Conservation (phyloP, 2,329 filamentous ascomycete species). For the Alternaria ethzedia region DNA sequence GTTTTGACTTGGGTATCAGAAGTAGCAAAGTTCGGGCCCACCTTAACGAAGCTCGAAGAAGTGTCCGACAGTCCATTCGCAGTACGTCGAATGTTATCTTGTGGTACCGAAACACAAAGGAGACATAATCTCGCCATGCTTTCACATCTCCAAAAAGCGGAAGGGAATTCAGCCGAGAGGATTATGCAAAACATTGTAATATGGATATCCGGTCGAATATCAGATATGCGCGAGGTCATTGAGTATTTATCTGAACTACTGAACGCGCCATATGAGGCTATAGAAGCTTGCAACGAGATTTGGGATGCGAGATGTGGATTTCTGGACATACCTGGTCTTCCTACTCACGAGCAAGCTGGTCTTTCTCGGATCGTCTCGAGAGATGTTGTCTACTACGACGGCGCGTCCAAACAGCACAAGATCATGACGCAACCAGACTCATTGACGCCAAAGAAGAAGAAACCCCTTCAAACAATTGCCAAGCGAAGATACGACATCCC, state of each 20-base stretch:
- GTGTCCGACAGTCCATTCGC: slow-evolving; percentile 6
- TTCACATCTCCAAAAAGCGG: slow-evolving; percentile 12
- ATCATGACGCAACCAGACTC: background rate
- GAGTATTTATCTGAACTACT: slow-evolving; percentile 19
- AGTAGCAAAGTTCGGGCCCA: slow-evolving; percentile 5
- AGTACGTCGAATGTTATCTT: slow-evolving; percentile 23
- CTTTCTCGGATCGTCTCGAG: background rate
- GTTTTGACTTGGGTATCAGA: slow-evolving; percentile 3
- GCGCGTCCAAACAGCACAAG: background rate
- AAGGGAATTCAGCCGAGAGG: slow-evolving; percentile 17
- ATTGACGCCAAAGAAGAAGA: background rate
- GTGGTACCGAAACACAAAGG: slow-evolving; percentile 11
- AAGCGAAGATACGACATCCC: slow-evolving; percentile 13
- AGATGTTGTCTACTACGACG: background rate
- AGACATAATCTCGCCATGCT: slow-evolving; percentile 24
- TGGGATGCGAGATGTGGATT: slow-evolving; percentile 26
- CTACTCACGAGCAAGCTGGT: background rate
- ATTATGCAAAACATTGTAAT: slow-evolving; percentile 30
- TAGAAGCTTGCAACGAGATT: slow-evolving; percentile 30
- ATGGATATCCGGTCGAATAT: slow-evolving; percentile 8
- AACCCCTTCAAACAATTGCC: background rate
- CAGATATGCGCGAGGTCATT: slow-evolving; percentile 21
- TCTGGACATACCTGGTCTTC: slow-evolving; percentile 19
- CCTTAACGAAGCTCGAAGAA: slow-evolving; percentile 29
- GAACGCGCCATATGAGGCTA: slow-evolving; percentile 16